These are phyloP conservation scores for Alternaria hordeiaustralica DNA, from an alignment of 2,329 filamentous ascomycete species.

Conservation along the genomic window DNA sequence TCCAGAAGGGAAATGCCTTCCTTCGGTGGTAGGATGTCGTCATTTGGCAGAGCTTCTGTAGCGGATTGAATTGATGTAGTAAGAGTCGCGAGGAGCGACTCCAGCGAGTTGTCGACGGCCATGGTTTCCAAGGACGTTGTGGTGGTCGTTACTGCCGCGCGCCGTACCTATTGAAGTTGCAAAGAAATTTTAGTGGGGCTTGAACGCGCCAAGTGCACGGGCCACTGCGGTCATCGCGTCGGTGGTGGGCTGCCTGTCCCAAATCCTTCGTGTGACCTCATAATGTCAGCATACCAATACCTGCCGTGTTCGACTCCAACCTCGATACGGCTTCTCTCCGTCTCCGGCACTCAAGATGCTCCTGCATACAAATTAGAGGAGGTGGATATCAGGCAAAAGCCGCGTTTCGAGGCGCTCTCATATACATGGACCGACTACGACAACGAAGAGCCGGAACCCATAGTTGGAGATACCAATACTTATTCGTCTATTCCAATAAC, in stretches of 20 bases:
- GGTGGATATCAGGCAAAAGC: neutral
- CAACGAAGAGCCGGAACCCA: neutral
- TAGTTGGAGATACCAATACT: neutral
- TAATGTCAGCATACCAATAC: neutral
- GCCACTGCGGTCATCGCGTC: neutral
- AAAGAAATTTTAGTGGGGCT: conserved; percentile 24
- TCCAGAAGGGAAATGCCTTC: conserved; percentile 95
- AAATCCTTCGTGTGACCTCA: neutral
- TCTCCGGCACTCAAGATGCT: neutral
- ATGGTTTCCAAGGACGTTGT: conserved; percentile 24
- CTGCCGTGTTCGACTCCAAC: neutral
- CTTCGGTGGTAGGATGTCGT: conserved; percentile 72
- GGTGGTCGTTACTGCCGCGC: conserved; percentile 7
- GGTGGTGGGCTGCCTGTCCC: neutral
- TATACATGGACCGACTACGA: neutral
- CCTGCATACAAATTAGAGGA: neutral
- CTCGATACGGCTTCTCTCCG: neutral
- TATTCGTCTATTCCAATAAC: neutral
- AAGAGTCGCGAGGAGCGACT: conserved; percentile 51
- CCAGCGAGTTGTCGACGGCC: conserved; percentile 49
- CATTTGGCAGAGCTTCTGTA: conserved; percentile 57
- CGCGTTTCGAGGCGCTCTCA: neutral
- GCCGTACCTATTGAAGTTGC: conserved; percentile 7
- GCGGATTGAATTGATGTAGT: conserved; percentile 71
- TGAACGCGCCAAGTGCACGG: conserved; percentile 1